Evolutionary conservation across 2,329 filamentous ascomycete genomes (phyloP).

Genomic region (Madurella mycetomatis): DNA sequence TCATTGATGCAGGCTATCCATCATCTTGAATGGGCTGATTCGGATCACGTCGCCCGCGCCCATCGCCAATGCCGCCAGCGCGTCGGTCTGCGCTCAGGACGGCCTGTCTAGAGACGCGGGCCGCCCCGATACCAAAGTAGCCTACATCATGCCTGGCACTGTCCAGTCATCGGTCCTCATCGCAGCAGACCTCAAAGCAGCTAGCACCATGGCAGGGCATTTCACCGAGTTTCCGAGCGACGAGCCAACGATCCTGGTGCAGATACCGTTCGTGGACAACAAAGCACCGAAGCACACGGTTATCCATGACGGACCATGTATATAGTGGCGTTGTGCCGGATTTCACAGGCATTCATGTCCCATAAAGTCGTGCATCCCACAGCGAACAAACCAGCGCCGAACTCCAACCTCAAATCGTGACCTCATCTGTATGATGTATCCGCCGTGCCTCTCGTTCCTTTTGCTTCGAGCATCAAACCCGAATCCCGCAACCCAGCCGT

Average conservation of each 20-base stretch:
- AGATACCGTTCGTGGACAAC: constrained; percentile 29
- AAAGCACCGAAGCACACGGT: constrained; percentile 27
- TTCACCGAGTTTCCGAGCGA: constrained; percentile 34
- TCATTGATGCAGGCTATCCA: constrained; percentile 25
- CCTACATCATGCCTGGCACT: constrained; percentile 32
- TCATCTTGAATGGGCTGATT: constrained; percentile 33
- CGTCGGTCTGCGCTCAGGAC: constrained; percentile 5
- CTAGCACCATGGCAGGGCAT: constrained; percentile 29
- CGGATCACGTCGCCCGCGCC: constrained; percentile 31
- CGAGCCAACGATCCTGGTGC: constrained; percentile 31
- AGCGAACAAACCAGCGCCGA: no score
- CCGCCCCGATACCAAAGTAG: constrained; percentile 20
- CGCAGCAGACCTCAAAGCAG: constrained; percentile 28
- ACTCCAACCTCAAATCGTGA: no score
- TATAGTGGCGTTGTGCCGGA: neutral
- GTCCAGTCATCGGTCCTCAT: constrained; percentile 31
- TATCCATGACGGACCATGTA: constrained; percentile 30
- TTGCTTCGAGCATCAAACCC: no score
- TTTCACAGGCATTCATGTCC: no score
- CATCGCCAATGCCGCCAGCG: neutral
- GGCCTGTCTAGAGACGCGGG: neutral
- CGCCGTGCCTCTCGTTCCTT: no score
- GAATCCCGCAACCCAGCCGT: no score
- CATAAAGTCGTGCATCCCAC: no score
- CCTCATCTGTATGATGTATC: no score